A percentile compares a stretch with the other conserved stretches of the same genome.
These are phyloP conservation scores for Adiantum capillusveneris DNA, from an alignment of 75 land plant genomes.

Conservation along the genomic window DNA sequence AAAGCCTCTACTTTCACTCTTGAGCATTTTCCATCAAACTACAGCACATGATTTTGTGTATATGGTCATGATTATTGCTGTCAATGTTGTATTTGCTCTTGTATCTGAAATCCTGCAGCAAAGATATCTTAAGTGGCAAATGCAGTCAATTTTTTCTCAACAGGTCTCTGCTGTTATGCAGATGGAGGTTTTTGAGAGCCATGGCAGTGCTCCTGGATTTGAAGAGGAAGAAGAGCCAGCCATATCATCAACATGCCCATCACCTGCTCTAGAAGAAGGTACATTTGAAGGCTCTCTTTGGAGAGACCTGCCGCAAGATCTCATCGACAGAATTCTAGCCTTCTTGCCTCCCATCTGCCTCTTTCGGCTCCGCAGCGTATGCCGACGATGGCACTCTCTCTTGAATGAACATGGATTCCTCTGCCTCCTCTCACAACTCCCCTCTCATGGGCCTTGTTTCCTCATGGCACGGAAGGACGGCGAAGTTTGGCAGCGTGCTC, in stretches of 20 bases:
- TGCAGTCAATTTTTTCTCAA: too few species aligned
- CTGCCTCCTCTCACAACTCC: slow-evolving; percentile 42
- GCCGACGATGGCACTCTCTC: slow-evolving; percentile 59
- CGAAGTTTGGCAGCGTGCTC: slow-evolving; percentile 33
- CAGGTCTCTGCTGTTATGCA: too few species aligned
- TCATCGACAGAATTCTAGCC: slow-evolving; percentile 48
- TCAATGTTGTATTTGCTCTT: too few species aligned
- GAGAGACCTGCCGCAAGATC: slow-evolving; percentile 55
- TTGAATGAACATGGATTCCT: slow-evolving; percentile 49
- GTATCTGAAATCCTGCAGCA: too few species aligned
- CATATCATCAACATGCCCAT: neutral
- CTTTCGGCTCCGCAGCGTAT: slow-evolving; percentile 53
- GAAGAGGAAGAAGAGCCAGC: too few species aligned
- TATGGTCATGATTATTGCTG: too few species aligned
- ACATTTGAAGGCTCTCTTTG: slow-evolving; percentile 60
- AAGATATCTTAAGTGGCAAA: too few species aligned
- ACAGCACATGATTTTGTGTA: too few species aligned
- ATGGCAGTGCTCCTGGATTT: too few species aligned
- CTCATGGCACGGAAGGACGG: slow-evolving; percentile 49
- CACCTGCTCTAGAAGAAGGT: slow-evolving; percentile 22
- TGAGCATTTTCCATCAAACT: too few species aligned
- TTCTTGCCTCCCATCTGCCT: slow-evolving; percentile 55
- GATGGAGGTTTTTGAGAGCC: too few species aligned
- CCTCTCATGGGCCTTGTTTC: slow-evolving; percentile 74
- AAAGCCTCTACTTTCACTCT: too few species aligned